Conservation (phyloP, 208 protist species). For the Giardia duodenalis region DNA sequence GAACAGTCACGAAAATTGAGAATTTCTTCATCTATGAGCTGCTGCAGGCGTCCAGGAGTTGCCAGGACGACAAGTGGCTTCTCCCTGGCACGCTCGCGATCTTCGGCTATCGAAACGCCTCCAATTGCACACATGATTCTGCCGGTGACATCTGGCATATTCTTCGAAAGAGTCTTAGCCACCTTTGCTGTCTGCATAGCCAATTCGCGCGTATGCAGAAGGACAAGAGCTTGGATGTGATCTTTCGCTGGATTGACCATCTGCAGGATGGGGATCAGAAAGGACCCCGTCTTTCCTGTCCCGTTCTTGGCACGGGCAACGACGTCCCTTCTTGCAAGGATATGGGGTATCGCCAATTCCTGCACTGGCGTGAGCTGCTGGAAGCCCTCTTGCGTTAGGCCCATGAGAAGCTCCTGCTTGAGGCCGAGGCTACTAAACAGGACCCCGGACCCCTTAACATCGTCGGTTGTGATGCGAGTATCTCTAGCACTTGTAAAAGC, state of each 20-base stretch:
- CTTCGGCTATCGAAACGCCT: conserved; percentile 67
- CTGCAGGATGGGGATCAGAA: conserved; percentile 89
- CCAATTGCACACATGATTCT: conserved; percentile 60
- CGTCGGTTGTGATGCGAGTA: conserved; percentile 13
- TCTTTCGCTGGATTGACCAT: conserved; percentile 69
- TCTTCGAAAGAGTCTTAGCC: conserved; percentile 86
- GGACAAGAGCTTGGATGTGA: conserved; percentile 82
- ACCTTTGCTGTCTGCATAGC: conserved; percentile 89
- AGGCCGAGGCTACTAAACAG: not conserved
- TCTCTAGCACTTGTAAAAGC: not conserved
- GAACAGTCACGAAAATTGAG: conserved; percentile 69
- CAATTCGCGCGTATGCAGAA: conserved; percentile 91
- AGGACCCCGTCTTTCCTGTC: conserved; percentile 96
- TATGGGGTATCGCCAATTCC: conserved; percentile 85
- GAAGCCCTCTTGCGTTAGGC: not conserved
- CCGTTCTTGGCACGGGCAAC: conserved; percentile 95
- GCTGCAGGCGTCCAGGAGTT: conserved; percentile 86
- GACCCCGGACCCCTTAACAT: not conserved
- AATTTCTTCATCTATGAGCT: conserved; percentile 81
- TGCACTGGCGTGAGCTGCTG: conserved; percentile 22
- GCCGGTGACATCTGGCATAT: not conserved
- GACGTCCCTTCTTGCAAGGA: conserved; percentile 78
- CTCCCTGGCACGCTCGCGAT: conserved; percentile 82
- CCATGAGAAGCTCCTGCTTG: not conserved
- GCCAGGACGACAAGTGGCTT: conserved; percentile 73